These are phyloP conservation scores for Phallus indusiatus DNA, from an alignment of 768 basidiomycete genomes.

Conservation along the genomic window DNA sequence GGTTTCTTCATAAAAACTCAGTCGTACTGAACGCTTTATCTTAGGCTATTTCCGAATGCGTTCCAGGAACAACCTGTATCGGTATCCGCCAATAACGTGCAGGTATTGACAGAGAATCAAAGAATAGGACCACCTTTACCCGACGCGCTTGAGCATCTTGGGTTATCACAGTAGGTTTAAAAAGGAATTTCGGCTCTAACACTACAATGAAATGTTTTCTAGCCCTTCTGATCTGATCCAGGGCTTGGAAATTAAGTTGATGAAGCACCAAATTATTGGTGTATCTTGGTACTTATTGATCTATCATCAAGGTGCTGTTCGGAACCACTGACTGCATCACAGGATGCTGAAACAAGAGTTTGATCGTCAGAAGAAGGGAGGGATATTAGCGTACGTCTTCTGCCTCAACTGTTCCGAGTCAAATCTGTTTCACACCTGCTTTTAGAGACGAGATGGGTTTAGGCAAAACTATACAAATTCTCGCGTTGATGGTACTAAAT, in stretches of 20 bases:
- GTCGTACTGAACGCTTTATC: not conserved
- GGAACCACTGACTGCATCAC: not conserved
- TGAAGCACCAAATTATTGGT: constrained; percentile 70
- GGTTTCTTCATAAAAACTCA: not conserved
- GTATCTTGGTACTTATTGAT: constrained; percentile 44
- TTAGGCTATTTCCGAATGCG: constrained; percentile 5
- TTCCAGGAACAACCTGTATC: constrained; percentile 1
- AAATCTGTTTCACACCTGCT: not conserved
- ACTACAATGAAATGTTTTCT: not conserved
- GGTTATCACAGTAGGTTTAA: not conserved
- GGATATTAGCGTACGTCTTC: constrained; percentile 47
- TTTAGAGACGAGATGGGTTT: constrained; percentile 63
- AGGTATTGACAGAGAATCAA: not conserved
- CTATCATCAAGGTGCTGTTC: not conserved
- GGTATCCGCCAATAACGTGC: constrained; percentile 1
- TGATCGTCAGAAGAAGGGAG: constrained; percentile 34
- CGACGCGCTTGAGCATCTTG: constrained; percentile 1
- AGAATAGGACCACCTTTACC: constrained; percentile 4
- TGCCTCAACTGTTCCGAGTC: not conserved
- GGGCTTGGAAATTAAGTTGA: constrained; percentile 57
- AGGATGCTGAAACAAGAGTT: constrained; percentile 56
- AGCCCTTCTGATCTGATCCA: constrained; percentile 53
- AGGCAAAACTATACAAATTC: constrained; percentile 72
- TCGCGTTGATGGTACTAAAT: constrained; percentile 70
- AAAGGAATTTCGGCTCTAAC: not conserved